Evolutionary conservation across 495 filamentous ascomycete species (phyloP).

Genomic region (Cercophora samala): DNA sequence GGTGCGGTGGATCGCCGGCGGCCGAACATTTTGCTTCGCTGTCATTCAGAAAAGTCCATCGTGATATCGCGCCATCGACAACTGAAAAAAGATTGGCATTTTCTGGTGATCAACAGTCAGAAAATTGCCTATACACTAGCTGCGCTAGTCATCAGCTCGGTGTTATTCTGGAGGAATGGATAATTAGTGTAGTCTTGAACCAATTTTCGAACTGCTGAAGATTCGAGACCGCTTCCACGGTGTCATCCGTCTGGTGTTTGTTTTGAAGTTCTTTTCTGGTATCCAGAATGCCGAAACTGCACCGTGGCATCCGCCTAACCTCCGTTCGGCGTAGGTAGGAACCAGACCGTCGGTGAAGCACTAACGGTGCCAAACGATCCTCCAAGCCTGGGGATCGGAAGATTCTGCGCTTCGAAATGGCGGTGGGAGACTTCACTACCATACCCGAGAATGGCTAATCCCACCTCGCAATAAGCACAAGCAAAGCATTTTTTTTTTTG

Average conservation of each 20-base stretch:
- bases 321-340: not conserved
- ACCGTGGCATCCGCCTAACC: not conserved
- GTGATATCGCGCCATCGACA: not conserved
- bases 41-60: not conserved
- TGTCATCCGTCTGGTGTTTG: not conserved
- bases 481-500: constrained; percentile 1
- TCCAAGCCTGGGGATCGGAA: constrained; percentile 5
- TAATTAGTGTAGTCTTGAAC: not conserved
- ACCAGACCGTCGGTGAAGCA: constrained; percentile 14
- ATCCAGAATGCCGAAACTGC: not conserved
- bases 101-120: not conserved
- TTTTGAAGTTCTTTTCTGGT: not conserved
- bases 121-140: not conserved
- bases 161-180: not conserved
- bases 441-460: constrained; percentile 10
- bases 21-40: not conserved
- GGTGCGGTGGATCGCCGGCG: not conserved
- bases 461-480: constrained; percentile 16
- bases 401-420: constrained; percentile 16
- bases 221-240: not conserved
- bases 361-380: constrained; percentile 12
- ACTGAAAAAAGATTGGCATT: not conserved
- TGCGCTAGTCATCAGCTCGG: not conserved
- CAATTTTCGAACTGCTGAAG: not conserved
- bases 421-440: constrained; percentile 11